Conservation (phyloP, 257 asterid species). For the Solanum pinnatisectum region DNA sequence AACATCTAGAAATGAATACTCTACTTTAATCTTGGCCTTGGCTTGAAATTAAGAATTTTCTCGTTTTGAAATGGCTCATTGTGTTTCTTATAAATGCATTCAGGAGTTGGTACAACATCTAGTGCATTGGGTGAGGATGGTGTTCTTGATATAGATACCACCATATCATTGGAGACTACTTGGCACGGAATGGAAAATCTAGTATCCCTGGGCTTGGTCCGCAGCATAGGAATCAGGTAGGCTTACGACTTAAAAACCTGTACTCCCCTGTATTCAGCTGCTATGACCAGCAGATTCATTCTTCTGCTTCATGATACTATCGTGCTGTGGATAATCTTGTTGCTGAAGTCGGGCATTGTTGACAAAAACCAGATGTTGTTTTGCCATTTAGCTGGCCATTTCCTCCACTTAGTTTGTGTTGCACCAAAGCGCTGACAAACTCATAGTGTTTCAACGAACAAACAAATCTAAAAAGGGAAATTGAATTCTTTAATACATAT, state of each 20-base stretch:
- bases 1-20: not conserved
- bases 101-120: constrained; percentile 45
- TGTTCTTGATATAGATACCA: constrained; percentile 51
- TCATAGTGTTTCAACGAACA: not conserved
- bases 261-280: not conserved
- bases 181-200: constrained; percentile 62
- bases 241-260: not conserved
- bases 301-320: not conserved
- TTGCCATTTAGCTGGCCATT: not conserved
- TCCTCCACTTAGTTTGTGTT: not conserved
- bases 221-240: constrained; percentile 63
- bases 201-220: constrained; percentile 46
- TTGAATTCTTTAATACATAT: not conserved
- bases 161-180: constrained; percentile 51
- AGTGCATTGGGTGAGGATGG: constrained; percentile 63
- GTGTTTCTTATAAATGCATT: not conserved
- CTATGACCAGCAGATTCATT: not conserved
- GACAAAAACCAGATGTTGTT: not conserved
- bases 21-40: not conserved
- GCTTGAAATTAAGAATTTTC: not conserved
- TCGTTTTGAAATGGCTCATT: not conserved
- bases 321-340: not conserved
- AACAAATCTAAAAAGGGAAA: not conserved
- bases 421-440: not conserved
- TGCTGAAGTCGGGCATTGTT: not conserved